These are phyloP conservation scores for Auriscalpium vulgare DNA, from an alignment of 768 basidiomycete species.

Conservation along the genomic window DNA sequence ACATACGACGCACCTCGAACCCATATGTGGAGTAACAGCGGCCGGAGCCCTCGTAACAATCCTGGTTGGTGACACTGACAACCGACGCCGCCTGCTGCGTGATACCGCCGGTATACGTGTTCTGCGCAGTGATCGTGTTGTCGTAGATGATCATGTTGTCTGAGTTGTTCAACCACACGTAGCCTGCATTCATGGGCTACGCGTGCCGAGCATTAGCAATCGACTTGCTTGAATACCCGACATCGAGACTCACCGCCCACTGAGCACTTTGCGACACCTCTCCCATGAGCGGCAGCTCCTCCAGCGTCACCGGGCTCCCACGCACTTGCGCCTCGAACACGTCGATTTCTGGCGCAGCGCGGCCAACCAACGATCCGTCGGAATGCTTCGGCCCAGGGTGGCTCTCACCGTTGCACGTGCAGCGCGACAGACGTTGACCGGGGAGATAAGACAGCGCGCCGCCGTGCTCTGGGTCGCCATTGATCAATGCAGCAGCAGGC, in stretches of 20 bases:
- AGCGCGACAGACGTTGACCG: constrained; percentile 43
- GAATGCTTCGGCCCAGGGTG: constrained; percentile 42
- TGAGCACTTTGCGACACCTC: constrained; percentile 1
- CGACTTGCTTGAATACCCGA: constrained; percentile 12
- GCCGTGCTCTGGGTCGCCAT: constrained; percentile 47
- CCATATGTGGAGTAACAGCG: constrained; percentile 33
- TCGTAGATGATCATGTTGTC: constrained; percentile 53
- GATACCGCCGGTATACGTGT: constrained; percentile 65
- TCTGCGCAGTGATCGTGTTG: constrained; percentile 40
- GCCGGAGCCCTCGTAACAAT: constrained; percentile 25
- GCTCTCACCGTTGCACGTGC: constrained; percentile 31
- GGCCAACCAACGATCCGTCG: constrained; percentile 50
- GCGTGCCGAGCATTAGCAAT: constrained; percentile 41
- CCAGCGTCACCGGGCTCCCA: neutral
- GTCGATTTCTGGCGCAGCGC: constrained; percentile 63
- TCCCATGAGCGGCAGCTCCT: neutral
- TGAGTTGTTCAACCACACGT: constrained; percentile 60
- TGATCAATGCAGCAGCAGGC: constrained; percentile 50
- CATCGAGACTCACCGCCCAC: neutral
- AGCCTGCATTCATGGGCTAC: constrained; percentile 45
- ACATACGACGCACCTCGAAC: constrained; percentile 22
- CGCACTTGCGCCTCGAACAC: constrained; percentile 45
- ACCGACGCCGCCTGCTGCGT: constrained; percentile 82
- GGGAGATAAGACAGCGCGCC: constrained; percentile 72
- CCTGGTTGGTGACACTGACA: constrained; percentile 39